Base-by-base conservation (phyloP, 108 stramenopile species). In the Skeletonema potamos region DNA sequence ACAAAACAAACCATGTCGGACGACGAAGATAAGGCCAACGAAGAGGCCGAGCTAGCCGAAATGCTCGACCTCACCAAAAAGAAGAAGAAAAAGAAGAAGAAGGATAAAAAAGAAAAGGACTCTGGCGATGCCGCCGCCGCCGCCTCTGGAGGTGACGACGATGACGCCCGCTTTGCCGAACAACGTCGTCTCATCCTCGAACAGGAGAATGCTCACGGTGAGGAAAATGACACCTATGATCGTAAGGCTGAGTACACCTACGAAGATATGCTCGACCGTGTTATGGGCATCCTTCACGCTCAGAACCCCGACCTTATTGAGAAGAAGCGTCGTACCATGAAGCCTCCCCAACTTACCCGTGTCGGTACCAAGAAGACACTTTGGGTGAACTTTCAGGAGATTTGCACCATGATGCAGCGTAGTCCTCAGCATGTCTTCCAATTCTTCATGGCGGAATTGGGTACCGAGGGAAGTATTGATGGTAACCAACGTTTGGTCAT, bases 371-470 rank as follows among this genome's bases (percentile, higher is more conserved):
- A 95, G 77, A 97, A 97, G 93, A 98, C 98, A 7, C 85, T 97
- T 33, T 99, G 98, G 98, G 90, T 97, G 29, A 99, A 99, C 91
- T 99, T 97, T 72, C 96, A 97, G 69, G 99, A 98, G 75, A 99
- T 99, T 72, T 98, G 98, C 76, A 86, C 90, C 80, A 91, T 96
- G 86, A 98, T 99, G 98, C 90, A 96, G 68, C 94, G 99, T 54
- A 74, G 76, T 75, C 92, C 97, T 9, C 96, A 98, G 68, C 98
- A 99, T 77, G 98, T 99, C 46, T 98, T 96, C 75, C 93, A 93
- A 54, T 99, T 99, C 82, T 98, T 99, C 81, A 96, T 99, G 92
- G 97, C 99, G 51, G 99, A 99, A 76, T 81, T 99, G 30, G 98
- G 98, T 66, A 99, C 99, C 10, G 98, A 99, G 82, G 99, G 94